phyloP scores from a whole-genome alignment of 2,329 filamentous ascomycete species.

The Aureobasidium sp. region DNA sequence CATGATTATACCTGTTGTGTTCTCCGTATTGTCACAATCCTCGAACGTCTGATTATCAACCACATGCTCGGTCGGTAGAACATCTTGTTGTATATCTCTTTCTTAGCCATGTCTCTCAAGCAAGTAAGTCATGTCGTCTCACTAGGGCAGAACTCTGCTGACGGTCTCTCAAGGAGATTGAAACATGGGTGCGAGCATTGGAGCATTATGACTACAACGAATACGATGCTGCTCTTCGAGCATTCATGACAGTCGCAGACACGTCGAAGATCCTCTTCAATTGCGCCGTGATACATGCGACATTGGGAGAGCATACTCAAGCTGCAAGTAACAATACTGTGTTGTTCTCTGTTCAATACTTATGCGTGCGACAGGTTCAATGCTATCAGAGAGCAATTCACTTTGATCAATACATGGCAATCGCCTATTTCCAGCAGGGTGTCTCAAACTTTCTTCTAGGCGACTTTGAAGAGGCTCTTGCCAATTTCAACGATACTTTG shows the following conservation, averaged over 20 bases:
- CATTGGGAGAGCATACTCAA: conserved; percentile 89
- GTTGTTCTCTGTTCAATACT: background rate
- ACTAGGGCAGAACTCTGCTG: background rate
- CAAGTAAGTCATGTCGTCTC: conserved; percentile 29
- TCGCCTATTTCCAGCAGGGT: conserved; percentile 97
- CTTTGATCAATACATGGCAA: conserved; percentile 89
- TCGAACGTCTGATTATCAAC: background rate
- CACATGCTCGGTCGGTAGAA: background rate
- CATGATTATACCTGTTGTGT: background rate
- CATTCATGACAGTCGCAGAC: conserved; percentile 82
- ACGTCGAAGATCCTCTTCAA: conserved; percentile 99
- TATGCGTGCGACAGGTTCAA: conserved; percentile 59
- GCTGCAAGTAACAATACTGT: conserved; percentile 58
- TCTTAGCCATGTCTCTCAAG: conserved; percentile 41
- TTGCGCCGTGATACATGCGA: conserved; percentile 95
- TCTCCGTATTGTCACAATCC: background rate
- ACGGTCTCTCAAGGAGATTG: conserved; percentile 68
- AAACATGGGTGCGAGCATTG: conserved; percentile 93
- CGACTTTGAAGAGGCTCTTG: conserved; percentile 93
- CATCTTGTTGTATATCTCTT: background rate
- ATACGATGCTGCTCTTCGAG: conserved; percentile 78
- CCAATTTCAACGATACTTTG: conserved; percentile 97
- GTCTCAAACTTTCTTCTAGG: conserved; percentile 96
- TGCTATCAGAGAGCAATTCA: conserved; percentile 88
- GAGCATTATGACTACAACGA: conserved; percentile 94